These are phyloP conservation scores for Ophiostoma ips DNA, from an alignment of 2,329 filamentous ascomycete species.

Conservation along the genomic window DNA sequence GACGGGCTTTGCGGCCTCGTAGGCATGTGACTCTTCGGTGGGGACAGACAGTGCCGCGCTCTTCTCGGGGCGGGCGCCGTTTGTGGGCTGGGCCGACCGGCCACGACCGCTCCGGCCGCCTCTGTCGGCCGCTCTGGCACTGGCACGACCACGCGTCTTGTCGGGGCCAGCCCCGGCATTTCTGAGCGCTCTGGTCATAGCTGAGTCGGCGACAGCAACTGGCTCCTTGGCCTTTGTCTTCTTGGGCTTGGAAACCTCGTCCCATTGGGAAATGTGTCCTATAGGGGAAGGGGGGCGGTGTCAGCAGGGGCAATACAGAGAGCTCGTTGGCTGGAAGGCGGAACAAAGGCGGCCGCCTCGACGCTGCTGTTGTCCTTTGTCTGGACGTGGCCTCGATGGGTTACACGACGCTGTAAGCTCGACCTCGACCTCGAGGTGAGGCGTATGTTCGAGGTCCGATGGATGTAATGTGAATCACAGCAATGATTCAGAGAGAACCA, in stretches of 20 bases:
- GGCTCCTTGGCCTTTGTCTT: conserved; percentile 59
- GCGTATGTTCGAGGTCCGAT: too few species aligned
- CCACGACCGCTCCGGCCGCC: conserved; percentile 49
- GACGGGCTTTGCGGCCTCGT: conserved; percentile 33
- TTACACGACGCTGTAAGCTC: too few species aligned
- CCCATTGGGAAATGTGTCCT: conserved; percentile 75
- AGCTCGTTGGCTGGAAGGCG: background rate
- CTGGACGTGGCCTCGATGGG: background rate
- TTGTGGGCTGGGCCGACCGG: conserved; percentile 46
- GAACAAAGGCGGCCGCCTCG: background rate
- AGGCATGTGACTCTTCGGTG: conserved; percentile 54
- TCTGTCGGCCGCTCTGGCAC: conserved; percentile 48
- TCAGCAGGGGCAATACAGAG: background rate
- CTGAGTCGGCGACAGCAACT: conserved; percentile 36
- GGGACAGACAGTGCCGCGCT: conserved; percentile 45
- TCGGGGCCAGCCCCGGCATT: conserved; percentile 50
- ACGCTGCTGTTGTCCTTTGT: background rate
- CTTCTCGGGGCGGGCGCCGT: conserved; percentile 47
- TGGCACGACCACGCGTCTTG: conserved; percentile 46
- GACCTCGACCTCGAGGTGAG: too few species aligned
- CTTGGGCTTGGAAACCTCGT: conserved; percentile 64
- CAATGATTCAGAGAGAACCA: too few species aligned
- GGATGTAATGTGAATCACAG: too few species aligned
- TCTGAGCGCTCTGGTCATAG: conserved; percentile 35
- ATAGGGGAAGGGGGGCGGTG: conserved; percentile 2